Percentiles rank a stretch among this genome's conserved stretches.
These are phyloP conservation scores for Zymoseptoria passerinii DNA, from an alignment of 2,329 filamentous ascomycete genomes.

Conservation along the genomic window DNA sequence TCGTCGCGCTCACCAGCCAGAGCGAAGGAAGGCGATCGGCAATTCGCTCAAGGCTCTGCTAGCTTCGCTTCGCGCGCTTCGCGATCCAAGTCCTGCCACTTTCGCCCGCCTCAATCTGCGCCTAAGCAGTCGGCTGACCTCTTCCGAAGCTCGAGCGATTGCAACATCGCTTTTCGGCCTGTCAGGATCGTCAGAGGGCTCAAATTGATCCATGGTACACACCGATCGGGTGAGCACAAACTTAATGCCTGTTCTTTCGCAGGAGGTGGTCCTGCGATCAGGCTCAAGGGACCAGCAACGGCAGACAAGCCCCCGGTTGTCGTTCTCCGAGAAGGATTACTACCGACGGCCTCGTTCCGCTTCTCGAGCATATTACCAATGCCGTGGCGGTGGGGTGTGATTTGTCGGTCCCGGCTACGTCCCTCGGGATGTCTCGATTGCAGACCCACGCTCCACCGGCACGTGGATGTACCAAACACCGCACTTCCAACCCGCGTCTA, in stretches of 20 bases:
- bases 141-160: not conserved
- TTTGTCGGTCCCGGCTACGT: not conserved
- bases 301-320: not conserved
- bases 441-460: not conserved
- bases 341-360: not conserved
- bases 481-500: not conserved
- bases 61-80: not conserved
- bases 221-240: not conserved
- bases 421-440: not conserved
- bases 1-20: no score
- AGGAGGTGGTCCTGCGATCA: not conserved
- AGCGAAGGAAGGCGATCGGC: not conserved
- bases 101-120: not conserved
- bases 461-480: not conserved
- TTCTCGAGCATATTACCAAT: not conserved
- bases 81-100: not conserved
- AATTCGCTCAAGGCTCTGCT: not conserved
- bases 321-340: not conserved
- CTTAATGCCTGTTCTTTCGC: not conserved
- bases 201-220: not conserved
- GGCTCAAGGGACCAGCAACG: not conserved
- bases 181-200: not conserved
- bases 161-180: not conserved
- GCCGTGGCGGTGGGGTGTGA: not conserved
- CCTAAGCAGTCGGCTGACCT: not conserved